Percentiles rank a stretch among this genome's conserved stretches.
Evolutionary conservation across 1,284 basidiomycete genomes (phyloP).

Genomic region (Cryptococcus depauperatus): DNA sequence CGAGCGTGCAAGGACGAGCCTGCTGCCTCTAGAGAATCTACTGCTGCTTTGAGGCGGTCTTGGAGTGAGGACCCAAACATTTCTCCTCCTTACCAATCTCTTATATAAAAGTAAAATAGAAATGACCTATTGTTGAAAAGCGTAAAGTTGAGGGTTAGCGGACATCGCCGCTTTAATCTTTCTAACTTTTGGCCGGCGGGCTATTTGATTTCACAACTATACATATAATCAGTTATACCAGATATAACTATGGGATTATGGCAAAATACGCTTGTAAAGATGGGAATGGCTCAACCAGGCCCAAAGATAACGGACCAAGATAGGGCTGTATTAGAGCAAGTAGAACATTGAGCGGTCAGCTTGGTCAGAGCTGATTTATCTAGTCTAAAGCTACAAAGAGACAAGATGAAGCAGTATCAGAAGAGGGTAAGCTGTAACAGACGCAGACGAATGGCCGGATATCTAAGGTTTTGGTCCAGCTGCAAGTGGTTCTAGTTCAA

Average conservation of each 20-base stretch:
- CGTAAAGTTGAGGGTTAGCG: too few relatives aligned
- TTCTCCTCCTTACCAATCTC: too few relatives aligned
- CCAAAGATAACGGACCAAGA: slow-evolving; percentile 91
- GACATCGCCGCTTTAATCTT: too few relatives aligned
- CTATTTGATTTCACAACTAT: too few relatives aligned
- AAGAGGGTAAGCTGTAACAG: slow-evolving; percentile 63
- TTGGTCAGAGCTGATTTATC: slow-evolving; percentile 16
- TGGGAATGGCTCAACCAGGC: slow-evolving; percentile 57
- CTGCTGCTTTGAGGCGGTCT: slow-evolving; percentile 40
- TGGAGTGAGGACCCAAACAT: slow-evolving; percentile 33
- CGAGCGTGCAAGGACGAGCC: slow-evolving; percentile 31
- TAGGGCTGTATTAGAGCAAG: slow-evolving; percentile 85
- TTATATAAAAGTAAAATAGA: too few relatives aligned
- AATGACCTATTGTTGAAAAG: too few relatives aligned
- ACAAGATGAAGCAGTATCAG: slow-evolving; percentile 92
- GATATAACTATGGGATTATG: slow-evolving; percentile 34
- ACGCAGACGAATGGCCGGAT: too few relatives aligned
- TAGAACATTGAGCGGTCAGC: neutral
- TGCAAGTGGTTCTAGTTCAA: slow-evolving; percentile 68
- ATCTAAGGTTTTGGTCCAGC: neutral
- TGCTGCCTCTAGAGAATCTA: slow-evolving; percentile 35
- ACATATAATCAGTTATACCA: too few relatives aligned
- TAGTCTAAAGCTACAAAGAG: slow-evolving; percentile 88
- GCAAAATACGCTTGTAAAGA: slow-evolving; percentile 32
- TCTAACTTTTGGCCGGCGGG: too few relatives aligned